Conservation (phyloP, 192 early-diverging fungal genomes). For the Dissophora globulifera region DNA sequence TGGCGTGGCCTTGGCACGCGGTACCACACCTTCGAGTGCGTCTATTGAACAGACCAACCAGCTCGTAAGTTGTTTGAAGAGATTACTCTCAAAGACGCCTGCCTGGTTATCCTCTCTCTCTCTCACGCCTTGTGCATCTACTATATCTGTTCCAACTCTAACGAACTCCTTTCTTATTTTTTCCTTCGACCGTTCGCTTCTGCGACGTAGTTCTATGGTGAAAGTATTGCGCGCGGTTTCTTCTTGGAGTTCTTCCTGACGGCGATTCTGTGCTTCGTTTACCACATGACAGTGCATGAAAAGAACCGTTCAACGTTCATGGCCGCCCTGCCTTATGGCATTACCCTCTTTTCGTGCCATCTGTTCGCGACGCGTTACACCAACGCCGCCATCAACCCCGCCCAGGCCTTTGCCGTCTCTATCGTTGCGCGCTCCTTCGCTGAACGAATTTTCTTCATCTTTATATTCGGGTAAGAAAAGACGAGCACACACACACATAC, state of each 20-base stretch:
- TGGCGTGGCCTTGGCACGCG: slow-evolving; percentile 53
- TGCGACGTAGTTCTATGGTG: slow-evolving; percentile 17
- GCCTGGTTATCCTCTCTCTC: neutral
- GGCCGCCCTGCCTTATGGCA: slow-evolving; percentile 31
- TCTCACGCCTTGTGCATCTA: no score
- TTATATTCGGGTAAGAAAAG: no score
- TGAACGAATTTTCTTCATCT: no score
- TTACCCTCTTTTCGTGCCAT: slow-evolving; percentile 27
- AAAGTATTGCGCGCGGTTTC: slow-evolving; percentile 42
- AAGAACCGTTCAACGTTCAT: slow-evolving; percentile 52
- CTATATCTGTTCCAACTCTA: no score
- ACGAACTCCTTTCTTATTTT: neutral
- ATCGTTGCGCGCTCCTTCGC: slow-evolving; percentile 61
- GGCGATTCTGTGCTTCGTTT: slow-evolving; percentile 36
- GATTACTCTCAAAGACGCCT: neutral
- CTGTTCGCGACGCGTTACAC: slow-evolving; percentile 45
- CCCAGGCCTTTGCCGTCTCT: slow-evolving; percentile 70
- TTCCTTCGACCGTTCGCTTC: no score
- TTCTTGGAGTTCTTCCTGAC: slow-evolving; percentile 52
- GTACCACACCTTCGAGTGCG: slow-evolving; percentile 11
- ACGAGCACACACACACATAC: no score
- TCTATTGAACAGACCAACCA: slow-evolving; percentile 3
- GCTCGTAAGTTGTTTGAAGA: slow-evolving; percentile 16
- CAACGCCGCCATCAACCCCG: slow-evolving; percentile 75
- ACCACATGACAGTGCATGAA: slow-evolving; percentile 42